Base-by-base conservation (phyloP, 2,329 filamentous ascomycete species). In the Colletotrichum kahawae region DNA sequence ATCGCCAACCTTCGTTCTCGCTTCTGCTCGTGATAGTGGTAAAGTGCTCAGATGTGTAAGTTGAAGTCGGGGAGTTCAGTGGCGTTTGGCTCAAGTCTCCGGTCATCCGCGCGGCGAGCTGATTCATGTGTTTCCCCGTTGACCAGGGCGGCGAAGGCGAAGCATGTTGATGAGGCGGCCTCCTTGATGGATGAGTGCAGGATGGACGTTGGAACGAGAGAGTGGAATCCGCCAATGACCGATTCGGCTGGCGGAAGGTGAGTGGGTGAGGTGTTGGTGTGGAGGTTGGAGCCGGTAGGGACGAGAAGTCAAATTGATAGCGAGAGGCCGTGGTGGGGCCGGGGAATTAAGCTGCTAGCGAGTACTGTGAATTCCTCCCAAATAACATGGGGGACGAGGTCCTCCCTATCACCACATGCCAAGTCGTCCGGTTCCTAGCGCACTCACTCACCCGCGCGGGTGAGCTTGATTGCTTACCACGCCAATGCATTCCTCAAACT, bases 361-460 rank as follows among this genome's bases (percentile, higher is more conserved):
- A 10, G 4, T 69, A 69, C 67, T 33, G 10, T 1, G 1, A 36
- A 5, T 10, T 5, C 2, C 5, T 4, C 27, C 4, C 13, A 16
- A 16, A 21, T 13, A 4, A 8, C 1, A 9, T 5, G 29, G 1
- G 2, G 9, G 18, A 6, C 3, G 3, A 62, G 29, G 64, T 70
- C 34, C 38, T 14, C 18, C 2, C 9, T 29, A 72, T 68, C 38
- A 21, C 9, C 4, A 14, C 18, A 27, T 38, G 8, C 34, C 14
- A 29, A 66, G 36, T 27, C 8, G 24, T 66, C 21, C 16, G 27
- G 1, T 2, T 33, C 64, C 31, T 56, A 34, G 24, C 18, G 59
- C 29, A 21, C 31, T 43, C 54, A 48, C 21, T 62, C 48, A 74
- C 57, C 71, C 71, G 71, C 66, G 71, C 71, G 71, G 59, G 57